Evolutionary conservation across 306 rosid species (phyloP), one percentile per base, ranked within the genome.

Genomic region (Cucurbita argyrosperma): DNA sequence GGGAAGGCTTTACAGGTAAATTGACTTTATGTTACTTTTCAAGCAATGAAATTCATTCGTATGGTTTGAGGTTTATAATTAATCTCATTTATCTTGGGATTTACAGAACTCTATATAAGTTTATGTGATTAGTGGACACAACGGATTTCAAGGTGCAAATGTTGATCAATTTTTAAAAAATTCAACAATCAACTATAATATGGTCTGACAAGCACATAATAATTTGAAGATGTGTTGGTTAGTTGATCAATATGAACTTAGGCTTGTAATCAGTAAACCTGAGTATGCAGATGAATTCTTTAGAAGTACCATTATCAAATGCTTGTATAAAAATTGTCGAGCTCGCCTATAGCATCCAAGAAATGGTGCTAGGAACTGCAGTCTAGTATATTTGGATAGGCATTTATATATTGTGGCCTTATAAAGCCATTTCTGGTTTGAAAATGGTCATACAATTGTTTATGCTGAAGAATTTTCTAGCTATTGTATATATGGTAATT

Each of bases 1-100:
- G 86, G 81, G 67, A 83, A 72, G 85, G 99, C 99, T 79, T 77
- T 94, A 83, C 95, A 90, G 99, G 99, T 94, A 39, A 72, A 21
- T 73, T 60, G 18, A 60, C 16, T 59, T 30, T 13, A 49, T 50
- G 35, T 50, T 35, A 30, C 49, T 14, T 35, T 49, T 50, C 16
- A 8, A 8, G 40, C 60, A 13, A 70, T 30, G 42, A 18, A 50
- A 14, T 50, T 70, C 23, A 15, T 70, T 70, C 7, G 3, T 7
- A 16, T 50, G 74, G 23, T 26, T 46, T 50, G 26, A 67, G 23
- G 30, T 30, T 69, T 69, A 37, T 50, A 9, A 52, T 69, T 47
- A 1, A 26, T 69, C 58, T 30, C 43, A 8, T 30, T 26, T 8
- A 45, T 26, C 74, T 14, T 49, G 42, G 21, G 13, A 3, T 13